These are phyloP conservation scores for Botryotinia narcissicola DNA, from an alignment of 2,329 filamentous ascomycete genomes.

Conservation along the genomic window DNA sequence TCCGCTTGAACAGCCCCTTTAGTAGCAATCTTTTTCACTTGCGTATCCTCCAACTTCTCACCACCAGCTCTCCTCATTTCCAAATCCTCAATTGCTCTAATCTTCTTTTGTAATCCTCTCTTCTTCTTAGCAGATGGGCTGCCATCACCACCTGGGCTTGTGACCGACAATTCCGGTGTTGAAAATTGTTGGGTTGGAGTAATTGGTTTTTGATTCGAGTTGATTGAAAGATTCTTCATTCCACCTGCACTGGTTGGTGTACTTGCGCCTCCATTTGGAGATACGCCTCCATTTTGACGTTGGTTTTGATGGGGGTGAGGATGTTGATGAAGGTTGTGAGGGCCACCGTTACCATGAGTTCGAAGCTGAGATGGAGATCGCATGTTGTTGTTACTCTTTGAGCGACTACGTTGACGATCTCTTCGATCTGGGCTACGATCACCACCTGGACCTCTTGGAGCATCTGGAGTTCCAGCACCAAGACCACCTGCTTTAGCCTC, in stretches of 20 bases:
- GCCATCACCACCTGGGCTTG: slow-evolving; percentile 52
- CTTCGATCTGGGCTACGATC: slow-evolving; percentile 46
- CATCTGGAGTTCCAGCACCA: slow-evolving; percentile 33
- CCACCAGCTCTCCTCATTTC: slow-evolving; percentile 94
- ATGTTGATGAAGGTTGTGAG: slow-evolving; percentile 37
- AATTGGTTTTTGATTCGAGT: slow-evolving; percentile 22
- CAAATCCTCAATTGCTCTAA: slow-evolving; percentile 93
- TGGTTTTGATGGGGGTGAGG: slow-evolving; percentile 22
- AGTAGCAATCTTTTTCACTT: slow-evolving; percentile 96
- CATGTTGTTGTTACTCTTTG: slow-evolving; percentile 44
- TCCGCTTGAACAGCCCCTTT: slow-evolving; percentile 83
- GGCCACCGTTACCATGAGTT: slow-evolving; percentile 46
- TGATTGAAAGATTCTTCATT: slow-evolving; percentile 40
- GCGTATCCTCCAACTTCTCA: slow-evolving; percentile 96
- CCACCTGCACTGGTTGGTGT: slow-evolving; percentile 8
- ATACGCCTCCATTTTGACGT: slow-evolving; percentile 6
- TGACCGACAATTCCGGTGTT: slow-evolving; percentile 50
- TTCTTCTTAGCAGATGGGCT: slow-evolving; percentile 90
- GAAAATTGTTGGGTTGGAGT: slow-evolving; percentile 33
- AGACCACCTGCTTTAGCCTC: slow-evolving; percentile 57
- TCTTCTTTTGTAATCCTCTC: slow-evolving; percentile 90
- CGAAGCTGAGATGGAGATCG: slow-evolving; percentile 48
- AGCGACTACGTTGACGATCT: slow-evolving; percentile 53
- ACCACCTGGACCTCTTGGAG: slow-evolving; percentile 31
- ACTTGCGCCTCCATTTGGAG: slow-evolving; percentile 15